Conservation (phyloP, 1,284 basidiomycete species). For the Acaromyces ingoldii region DNA sequence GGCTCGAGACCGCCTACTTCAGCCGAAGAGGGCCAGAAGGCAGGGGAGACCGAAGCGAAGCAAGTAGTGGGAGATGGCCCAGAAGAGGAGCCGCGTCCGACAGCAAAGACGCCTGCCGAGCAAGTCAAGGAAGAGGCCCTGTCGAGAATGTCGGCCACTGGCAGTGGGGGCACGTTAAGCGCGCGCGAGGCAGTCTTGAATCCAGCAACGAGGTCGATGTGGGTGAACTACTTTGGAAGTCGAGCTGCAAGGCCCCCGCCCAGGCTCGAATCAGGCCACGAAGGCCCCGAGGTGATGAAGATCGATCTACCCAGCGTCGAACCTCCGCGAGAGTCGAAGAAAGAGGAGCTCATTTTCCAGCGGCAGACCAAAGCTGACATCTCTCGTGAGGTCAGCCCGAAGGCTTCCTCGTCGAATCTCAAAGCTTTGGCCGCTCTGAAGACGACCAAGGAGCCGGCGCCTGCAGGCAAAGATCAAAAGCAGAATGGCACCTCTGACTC, state of each 20-base stretch:
- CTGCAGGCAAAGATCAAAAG: neutral
- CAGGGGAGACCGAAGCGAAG: neutral
- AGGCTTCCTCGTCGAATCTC: neutral
- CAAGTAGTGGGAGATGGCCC: neutral
- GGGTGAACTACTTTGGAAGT: conserved; percentile 39
- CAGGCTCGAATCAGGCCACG: conserved; percentile 9
- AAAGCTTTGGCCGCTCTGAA: neutral
- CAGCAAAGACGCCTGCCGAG: conserved; percentile 31
- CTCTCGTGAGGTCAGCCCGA: neutral
- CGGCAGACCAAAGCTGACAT: neutral
- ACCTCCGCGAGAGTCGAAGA: neutral
- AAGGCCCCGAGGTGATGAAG: conserved; percentile 41
- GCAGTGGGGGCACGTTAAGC: conserved; percentile 13
- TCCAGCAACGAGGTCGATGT: conserved; percentile 24
- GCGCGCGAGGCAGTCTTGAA: conserved; percentile 37
- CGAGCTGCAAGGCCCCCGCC: conserved; percentile 19
- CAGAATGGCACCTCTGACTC: neutral
- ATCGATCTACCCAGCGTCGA: conserved; percentile 5
- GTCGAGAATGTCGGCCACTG: conserved; percentile 8
- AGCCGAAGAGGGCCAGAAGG: neutral
- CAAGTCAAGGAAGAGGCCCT: conserved; percentile 44
- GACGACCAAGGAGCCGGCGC: neutral
- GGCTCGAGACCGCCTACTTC: neutral
- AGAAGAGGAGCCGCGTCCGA: neutral
- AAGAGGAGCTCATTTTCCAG: neutral